Evolutionary conservation across 208 protist species (phyloP).

Genomic region (Tetramitus jugosus): DNA sequence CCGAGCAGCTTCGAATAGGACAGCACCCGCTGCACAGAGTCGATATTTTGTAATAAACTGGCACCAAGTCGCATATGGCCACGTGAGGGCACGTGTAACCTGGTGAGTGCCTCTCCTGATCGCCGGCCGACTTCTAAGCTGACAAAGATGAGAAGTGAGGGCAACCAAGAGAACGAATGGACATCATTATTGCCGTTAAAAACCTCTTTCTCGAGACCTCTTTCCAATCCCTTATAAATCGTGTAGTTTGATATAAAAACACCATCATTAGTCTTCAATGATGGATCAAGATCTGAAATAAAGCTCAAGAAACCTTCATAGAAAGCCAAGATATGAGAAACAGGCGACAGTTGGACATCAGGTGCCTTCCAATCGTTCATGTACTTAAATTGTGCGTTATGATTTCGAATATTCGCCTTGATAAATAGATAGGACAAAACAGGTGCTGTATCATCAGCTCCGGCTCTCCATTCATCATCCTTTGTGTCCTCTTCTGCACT

Average conservation of each 20-base stretch:
- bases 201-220: not conserved
- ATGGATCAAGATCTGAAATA: not conserved
- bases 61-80: not conserved
- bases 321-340: not conserved
- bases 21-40: not conserved
- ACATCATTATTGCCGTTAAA: not conserved
- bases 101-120: not conserved
- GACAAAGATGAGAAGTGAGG: not conserved
- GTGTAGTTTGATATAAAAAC: not conserved
- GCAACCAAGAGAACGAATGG: not conserved
- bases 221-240: not conserved
- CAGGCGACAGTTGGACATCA: not conserved
- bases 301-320: not conserved
- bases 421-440: not conserved
- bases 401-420: not conserved
- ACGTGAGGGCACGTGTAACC: not conserved
- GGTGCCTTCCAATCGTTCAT: not conserved
- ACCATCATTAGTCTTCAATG: not conserved
- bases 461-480: not conserved
- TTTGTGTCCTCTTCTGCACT: not conserved
- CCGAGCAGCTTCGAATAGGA: not conserved
- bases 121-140: not conserved
- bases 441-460: not conserved
- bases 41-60: not conserved
- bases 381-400: not conserved